Evolutionary conservation across 2,329 filamentous ascomycete species (phyloP).

Genomic region (Paraphaeosphaeria sporulosa): DNA sequence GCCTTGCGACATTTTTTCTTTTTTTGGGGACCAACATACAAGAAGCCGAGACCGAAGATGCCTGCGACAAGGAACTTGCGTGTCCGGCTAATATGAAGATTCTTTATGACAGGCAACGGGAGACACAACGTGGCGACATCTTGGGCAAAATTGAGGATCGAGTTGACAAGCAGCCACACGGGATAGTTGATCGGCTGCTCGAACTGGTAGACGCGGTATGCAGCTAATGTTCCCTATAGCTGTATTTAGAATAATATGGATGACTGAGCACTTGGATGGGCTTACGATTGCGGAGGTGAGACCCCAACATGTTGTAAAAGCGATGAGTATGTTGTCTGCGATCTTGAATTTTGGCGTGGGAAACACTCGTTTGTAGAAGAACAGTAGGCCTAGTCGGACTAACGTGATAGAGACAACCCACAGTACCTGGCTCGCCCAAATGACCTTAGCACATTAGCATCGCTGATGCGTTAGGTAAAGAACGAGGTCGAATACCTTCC

Average conservation of each 20-base stretch:
- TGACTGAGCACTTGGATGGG: background rate
- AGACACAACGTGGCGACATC: background rate
- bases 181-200: slow-evolving; percentile 1
- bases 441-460: background rate
- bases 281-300: background rate
- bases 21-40: background rate
- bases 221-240: background rate
- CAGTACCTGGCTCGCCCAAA: background rate
- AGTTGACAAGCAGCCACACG: background rate
- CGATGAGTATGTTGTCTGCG: background rate
- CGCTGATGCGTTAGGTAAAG: background rate
- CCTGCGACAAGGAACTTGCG: background rate
- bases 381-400: background rate
- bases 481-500: background rate
- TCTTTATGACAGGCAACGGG: background rate
- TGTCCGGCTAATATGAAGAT: background rate
- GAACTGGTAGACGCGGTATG: background rate
- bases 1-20: background rate
- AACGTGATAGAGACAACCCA: background rate
- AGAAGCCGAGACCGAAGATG: background rate
- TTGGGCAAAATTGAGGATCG: background rate
- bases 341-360: background rate
- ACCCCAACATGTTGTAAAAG: background rate
- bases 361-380: background rate
- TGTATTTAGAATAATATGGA: background rate